Conservation (phyloP, 78 protist genomes). For the Salpingoeca rosetta region DNA sequence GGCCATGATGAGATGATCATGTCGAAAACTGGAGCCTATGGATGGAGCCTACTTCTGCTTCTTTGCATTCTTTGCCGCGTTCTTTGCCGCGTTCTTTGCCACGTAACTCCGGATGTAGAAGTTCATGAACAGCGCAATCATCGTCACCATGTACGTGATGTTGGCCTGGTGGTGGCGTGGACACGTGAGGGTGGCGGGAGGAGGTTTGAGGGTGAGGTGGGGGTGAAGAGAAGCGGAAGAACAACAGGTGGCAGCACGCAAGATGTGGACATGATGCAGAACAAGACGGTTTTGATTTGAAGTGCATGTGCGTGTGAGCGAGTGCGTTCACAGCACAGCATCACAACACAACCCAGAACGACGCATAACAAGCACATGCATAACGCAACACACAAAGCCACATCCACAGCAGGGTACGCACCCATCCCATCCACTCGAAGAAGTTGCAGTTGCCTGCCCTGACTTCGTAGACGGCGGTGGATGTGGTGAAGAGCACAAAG, state of each 20-base stretch:
- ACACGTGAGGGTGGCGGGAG: no score
- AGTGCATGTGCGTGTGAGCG: no score
- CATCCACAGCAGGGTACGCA: constrained; percentile 15
- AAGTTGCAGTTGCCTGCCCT: constrained; percentile 7
- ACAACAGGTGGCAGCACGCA: neutral
- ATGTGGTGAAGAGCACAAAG: neutral
- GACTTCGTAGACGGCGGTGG: constrained; percentile 2
- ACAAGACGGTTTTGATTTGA: no score
- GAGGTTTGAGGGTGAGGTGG: neutral
- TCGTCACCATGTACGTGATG: constrained; percentile 30
- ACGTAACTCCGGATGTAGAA: constrained; percentile 36
- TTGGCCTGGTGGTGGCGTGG: neutral
- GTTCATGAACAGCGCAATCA: constrained; percentile 35
- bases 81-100: no score
- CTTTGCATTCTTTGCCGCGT: constrained; percentile 4
- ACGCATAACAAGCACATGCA: neutral
- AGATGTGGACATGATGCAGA: neutral
- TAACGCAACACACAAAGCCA: neutral
- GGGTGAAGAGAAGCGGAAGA: neutral
- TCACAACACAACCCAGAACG: no score
- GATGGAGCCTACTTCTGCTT: neutral
- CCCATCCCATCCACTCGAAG: constrained; percentile 33
- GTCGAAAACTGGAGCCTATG: neutral
- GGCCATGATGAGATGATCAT: neutral
- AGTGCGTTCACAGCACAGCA: no score